A percentile compares a stretch with the other conserved stretches of the same genome.
phyloP scores from a whole-genome alignment of 148 eudicot species.

The Rhododendron williamsianum region DNA sequence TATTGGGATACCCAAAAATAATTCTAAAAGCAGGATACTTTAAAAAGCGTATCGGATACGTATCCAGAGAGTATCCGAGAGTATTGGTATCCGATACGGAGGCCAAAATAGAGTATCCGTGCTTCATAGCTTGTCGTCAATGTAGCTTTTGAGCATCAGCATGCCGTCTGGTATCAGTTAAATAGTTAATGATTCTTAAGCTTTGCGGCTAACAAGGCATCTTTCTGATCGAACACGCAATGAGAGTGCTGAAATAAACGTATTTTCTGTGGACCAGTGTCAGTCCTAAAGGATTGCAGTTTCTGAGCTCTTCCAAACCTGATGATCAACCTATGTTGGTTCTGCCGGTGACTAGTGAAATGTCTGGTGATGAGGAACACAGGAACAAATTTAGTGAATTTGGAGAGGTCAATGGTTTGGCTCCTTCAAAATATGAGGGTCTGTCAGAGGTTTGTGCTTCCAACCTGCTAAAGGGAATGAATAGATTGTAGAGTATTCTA shows the following conservation, averaged over 20 bases:
- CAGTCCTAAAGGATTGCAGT: conserved; percentile 52
- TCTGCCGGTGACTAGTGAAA: conserved; percentile 49
- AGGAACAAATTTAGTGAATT: conserved; percentile 31
- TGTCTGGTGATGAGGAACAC: conserved; percentile 36
- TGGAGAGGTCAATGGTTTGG: conserved; percentile 28
- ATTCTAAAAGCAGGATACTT: too few relatives aligned
- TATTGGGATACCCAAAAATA: too few relatives aligned
- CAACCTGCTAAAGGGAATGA: neutral
- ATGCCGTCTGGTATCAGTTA: neutral
- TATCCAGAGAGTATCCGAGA: too few relatives aligned
- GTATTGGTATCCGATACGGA: too few relatives aligned
- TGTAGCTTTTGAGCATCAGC: neutral
- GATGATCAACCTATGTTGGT: conserved; percentile 62
- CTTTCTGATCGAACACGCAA: conserved; percentile 6
- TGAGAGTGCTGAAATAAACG: neutral
- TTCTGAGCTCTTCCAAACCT: conserved; percentile 61
- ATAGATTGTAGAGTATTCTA: neutral
- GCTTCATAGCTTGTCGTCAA: neutral
- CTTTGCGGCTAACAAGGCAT: neutral
- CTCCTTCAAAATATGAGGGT: conserved; percentile 34
- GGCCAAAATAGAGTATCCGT: too few relatives aligned
- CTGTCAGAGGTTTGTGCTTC: conserved; percentile 48
- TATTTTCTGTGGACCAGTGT: conserved; percentile 49
- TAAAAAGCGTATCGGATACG: too few relatives aligned
- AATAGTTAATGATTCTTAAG: neutral